Conservation (phyloP, 148 eudicot species). For the Vaccinium corymbosum region DNA sequence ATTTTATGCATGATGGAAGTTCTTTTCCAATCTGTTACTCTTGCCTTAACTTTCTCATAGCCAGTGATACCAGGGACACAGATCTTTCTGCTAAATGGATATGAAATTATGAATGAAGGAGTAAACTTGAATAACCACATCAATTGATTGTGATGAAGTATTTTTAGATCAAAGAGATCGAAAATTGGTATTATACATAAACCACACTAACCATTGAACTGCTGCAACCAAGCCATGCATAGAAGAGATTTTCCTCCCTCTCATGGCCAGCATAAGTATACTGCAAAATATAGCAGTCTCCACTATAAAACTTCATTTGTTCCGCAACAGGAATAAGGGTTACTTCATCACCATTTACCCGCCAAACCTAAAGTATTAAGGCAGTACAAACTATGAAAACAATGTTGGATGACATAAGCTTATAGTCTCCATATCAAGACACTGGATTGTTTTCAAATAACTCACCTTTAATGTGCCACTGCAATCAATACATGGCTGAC, state of each 20-base stretch:
- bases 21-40: background rate
- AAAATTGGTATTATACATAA: background rate
- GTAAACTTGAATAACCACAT: background rate
- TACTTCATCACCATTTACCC: constrained; percentile 29
- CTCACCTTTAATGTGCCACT: constrained; percentile 37
- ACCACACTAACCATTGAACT: constrained; percentile 32
- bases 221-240: constrained; percentile 44
- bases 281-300: constrained; percentile 46
- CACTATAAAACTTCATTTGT: constrained; percentile 32
- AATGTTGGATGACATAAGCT: background rate
- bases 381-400: background rate
- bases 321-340: constrained; percentile 29
- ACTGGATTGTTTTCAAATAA: background rate
- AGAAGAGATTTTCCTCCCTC: constrained; percentile 37
- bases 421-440: background rate
- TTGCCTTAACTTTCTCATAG: background rate
- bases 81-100: background rate
- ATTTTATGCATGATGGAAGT: background rate
- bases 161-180: background rate
- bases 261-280: constrained; percentile 34
- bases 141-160: background rate
- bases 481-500: constrained; percentile 27
- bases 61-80: background rate
- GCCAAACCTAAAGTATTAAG: constrained; percentile 37
- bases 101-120: background rate